Evolutionary conservation across 257 asterid genomes (phyloP).

Genomic region (Dorcoceras hygrometricum): DNA sequence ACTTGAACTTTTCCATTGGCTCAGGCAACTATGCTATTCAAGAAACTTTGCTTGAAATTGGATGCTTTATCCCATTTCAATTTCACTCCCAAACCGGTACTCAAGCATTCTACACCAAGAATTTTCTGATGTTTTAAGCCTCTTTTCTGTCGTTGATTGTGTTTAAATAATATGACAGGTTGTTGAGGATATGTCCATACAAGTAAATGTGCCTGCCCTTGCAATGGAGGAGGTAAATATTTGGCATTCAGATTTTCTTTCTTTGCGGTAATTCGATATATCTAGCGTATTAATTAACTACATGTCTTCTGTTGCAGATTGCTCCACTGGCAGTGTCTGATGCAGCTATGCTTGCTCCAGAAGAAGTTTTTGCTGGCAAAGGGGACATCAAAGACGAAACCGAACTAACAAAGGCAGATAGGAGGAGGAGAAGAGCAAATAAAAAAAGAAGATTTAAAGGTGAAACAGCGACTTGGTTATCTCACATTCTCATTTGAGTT

Average conservation of each 20-base stretch:
- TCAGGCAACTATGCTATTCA: slow-evolving; percentile 75
- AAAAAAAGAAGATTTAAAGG: slow-evolving; percentile 87
- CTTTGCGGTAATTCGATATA: neutral
- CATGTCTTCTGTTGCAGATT: slow-evolving; percentile 46
- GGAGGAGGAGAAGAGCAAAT: slow-evolving; percentile 91
- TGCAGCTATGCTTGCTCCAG: slow-evolving; percentile 99
- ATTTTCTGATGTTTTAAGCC: slow-evolving; percentile 1
- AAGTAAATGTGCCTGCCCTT: slow-evolving; percentile 91
- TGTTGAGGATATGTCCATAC: slow-evolving; percentile 92
- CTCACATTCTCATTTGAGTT: neutral
- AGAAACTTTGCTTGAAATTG: slow-evolving; percentile 86
- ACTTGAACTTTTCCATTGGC: slow-evolving; percentile 15
- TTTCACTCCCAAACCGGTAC: slow-evolving; percentile 96
- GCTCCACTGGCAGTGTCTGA: slow-evolving; percentile 95
- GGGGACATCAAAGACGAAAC: slow-evolving; percentile 91
- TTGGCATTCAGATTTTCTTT: neutral
- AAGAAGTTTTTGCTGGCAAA: slow-evolving; percentile 86
- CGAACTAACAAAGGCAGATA: slow-evolving; percentile 76
- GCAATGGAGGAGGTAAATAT: slow-evolving; percentile 92
- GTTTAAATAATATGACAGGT: slow-evolving; percentile 41
- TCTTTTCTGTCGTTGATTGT: slow-evolving; percentile 20
- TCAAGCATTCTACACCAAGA: slow-evolving; percentile 8
- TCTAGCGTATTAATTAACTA: neutral
- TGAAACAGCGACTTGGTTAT: slow-evolving; percentile 19
- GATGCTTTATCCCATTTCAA: slow-evolving; percentile 98